Evolutionary conservation across 257 asterid species (phyloP).

Genomic region (Solanum peruvianum): DNA sequence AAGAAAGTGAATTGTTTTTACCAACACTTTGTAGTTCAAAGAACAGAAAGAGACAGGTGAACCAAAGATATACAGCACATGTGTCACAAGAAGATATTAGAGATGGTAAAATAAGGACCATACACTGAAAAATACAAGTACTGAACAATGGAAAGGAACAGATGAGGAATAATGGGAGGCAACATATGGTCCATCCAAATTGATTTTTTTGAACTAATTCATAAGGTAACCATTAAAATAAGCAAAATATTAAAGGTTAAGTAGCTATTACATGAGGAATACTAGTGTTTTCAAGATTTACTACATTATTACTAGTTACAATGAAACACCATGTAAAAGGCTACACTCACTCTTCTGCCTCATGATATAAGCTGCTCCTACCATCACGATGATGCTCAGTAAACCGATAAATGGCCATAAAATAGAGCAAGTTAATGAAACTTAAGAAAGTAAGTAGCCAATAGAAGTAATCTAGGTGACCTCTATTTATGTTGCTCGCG

Average conservation of each 20-base stretch:
- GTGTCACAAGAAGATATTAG: not conserved
- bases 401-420: not conserved
- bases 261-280: not conserved
- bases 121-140: not conserved
- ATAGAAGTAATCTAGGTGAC: not conserved
- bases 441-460: not conserved
- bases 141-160: not conserved
- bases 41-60: not conserved
- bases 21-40: not conserved
- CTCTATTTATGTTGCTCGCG: not conserved
- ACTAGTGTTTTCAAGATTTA: not conserved
- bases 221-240: not conserved
- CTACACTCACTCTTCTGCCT: not conserved
- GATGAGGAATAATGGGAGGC: not conserved
- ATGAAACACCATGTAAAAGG: not conserved
- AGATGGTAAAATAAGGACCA: not conserved
- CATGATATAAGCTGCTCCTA: not conserved
- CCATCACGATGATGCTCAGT: not conserved
- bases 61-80: not conserved
- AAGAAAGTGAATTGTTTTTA: not conserved
- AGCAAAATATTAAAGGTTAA: too few relatives aligned
- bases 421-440: not conserved
- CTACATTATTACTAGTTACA: not conserved
- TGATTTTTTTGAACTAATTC: too few relatives aligned
- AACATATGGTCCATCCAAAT: too few relatives aligned